Percentiles rank a stretch among this genome's conserved stretches.
phyloP scores from a whole-genome alignment of 257 asterid genomes.

The Ilex aquifolium region DNA sequence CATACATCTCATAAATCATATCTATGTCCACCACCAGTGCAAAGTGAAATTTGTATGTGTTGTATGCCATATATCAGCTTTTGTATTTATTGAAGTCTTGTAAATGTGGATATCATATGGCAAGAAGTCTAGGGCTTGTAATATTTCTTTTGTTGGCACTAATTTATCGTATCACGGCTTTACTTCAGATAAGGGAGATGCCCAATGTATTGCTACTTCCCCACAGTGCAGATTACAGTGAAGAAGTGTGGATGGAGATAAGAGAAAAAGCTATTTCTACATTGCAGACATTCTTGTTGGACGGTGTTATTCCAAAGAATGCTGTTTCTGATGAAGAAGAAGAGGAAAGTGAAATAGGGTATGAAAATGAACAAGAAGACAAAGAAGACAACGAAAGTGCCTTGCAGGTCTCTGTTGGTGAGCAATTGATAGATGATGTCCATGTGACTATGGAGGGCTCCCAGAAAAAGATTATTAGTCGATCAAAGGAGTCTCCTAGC shows the following conservation, averaged over 20 bases:
- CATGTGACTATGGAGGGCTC: slow-evolving; percentile 59
- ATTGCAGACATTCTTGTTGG: slow-evolving; percentile 75
- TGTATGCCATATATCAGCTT: no score
- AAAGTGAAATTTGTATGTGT: no score
- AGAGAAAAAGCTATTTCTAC: slow-evolving; percentile 85
- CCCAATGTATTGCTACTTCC: slow-evolving; percentile 99
- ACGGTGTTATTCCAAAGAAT: slow-evolving; percentile 61
- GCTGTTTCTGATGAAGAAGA: slow-evolving; percentile 86
- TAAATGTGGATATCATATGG: no score
- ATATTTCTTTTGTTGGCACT: no score
- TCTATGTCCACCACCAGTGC: no score
- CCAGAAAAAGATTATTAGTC: slow-evolving; percentile 46
- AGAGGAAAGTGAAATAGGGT: slow-evolving; percentile 50
- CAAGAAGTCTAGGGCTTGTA: no score
- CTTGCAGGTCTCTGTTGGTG: slow-evolving; percentile 51
- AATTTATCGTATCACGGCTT: neutral
- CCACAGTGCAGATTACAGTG: slow-evolving; percentile 98
- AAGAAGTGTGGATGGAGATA: slow-evolving; percentile 99
- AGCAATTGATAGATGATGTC: slow-evolving; percentile 43
- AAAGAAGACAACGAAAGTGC: slow-evolving; percentile 43
- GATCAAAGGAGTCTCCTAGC: slow-evolving; percentile 55
- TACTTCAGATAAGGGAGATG: slow-evolving; percentile 86
- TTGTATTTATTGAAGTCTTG: no score
- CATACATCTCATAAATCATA: no score
- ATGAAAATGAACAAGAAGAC: slow-evolving; percentile 39